Evolutionary conservation across 73 alveolate genomes (phyloP), one percentile per base, ranked within the genome.

Genomic region (Symbiodinium natans): DNA sequence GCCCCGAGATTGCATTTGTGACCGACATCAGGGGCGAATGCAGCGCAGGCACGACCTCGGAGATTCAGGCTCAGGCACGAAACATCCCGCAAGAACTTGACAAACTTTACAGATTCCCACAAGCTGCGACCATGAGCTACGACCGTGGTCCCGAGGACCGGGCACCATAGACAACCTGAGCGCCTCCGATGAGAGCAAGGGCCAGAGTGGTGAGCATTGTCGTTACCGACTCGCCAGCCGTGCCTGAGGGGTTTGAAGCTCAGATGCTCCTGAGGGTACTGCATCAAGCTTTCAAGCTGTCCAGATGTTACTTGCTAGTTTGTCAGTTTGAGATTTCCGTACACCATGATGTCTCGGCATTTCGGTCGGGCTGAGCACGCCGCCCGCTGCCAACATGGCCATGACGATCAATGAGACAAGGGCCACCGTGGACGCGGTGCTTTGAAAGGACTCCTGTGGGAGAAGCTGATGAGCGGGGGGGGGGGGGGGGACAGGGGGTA

Each of bases 11-110:
- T 3, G 99, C 99, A 93, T 99, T 99, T 56, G 99, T 99, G 83
- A 99, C 99, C 59, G 99, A 99, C 99, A 99, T 99, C 93, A 99
- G 36, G 19, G 99, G 99, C 31, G 99, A 86, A 86, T 99, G 99
- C 21, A 99, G 93, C 11, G 99, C 99, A 2, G 99, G 99, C 6
- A 99, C 86, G 25, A 99, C 99, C 85, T 99, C 99, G 98, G 99
- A 86, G 52, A 98, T 3, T 77, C 99, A 86, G 92, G 43, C 52
- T 95, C 95, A 3, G n/a, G n/a, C n/a, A n/a, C n/a, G n/a, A 9
- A 11, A 48, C 71, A 17, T 9, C 9, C 17, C 9, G 71, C 71
- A 48, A 48, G 9, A 17, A 17, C 9, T 48, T 17, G 71, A 48
- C 17, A 17, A 48, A n/a, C n/a, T n/a, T n/a, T n/a, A n/a, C n/a